phyloP scores from a whole-genome alignment of 139 green algal species.

The Chlorella vulgaris region DNA sequence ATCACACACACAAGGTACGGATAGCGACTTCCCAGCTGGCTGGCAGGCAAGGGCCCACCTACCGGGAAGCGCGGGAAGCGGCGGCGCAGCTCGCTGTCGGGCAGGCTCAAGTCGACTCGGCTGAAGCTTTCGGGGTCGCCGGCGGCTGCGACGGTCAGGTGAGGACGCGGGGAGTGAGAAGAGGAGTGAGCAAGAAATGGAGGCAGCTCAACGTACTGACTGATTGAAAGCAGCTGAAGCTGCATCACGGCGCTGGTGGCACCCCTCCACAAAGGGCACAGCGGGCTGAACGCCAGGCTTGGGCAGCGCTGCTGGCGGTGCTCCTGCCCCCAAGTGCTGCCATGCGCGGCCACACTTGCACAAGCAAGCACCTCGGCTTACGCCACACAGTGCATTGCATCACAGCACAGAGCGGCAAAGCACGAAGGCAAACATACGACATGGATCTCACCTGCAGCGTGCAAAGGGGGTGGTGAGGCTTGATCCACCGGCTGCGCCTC shows the following conservation, averaged over 20 bases:
- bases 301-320: too few relatives aligned
- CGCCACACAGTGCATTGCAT: neutral
- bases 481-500: neutral
- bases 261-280: too few relatives aligned
- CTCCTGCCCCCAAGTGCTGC: too few relatives aligned
- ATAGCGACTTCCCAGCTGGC: neutral
- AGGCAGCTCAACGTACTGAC: too few relatives aligned
- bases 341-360: too few relatives aligned
- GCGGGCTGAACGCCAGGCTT: too few relatives aligned
- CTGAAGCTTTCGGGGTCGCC: constrained; percentile 64
- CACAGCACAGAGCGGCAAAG: neutral
- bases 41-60: too few relatives aligned
- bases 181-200: too few relatives aligned
- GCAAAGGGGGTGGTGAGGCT: neutral
- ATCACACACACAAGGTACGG: neutral
- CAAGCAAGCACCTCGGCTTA: too few relatives aligned
- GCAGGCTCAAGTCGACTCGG: constrained; percentile 46
- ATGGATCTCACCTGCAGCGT: neutral
- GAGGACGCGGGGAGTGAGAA: neutral
- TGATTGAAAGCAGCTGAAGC: too few relatives aligned
- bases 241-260: too few relatives aligned
- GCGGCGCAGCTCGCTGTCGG: constrained; percentile 42
- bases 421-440: neutral
- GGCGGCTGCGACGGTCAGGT: neutral
- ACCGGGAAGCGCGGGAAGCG: constrained; percentile 71